These are phyloP conservation scores for Ophiocordyceps unilateralis DNA, from an alignment of 2,329 filamentous ascomycete species.

Conservation along the genomic window DNA sequence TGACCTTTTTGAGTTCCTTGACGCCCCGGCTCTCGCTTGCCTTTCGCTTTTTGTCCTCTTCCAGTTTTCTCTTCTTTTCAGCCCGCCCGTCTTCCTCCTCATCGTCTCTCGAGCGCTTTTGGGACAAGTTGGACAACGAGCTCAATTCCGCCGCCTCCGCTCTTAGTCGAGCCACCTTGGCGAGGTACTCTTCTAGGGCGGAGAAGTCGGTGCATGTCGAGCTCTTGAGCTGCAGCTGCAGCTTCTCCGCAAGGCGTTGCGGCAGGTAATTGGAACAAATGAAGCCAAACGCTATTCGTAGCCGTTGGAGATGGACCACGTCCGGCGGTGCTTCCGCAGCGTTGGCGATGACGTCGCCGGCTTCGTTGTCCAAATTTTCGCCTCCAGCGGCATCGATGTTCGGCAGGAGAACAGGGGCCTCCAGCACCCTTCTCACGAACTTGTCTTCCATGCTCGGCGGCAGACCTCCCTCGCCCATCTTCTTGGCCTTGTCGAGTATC, in stretches of 20 bases:
- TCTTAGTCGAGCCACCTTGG: conserved; percentile 47
- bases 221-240: conserved; percentile 24
- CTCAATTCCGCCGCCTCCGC: conserved; percentile 55
- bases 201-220: conserved; percentile 40
- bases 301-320: conserved; percentile 41
- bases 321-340: conserved; percentile 27
- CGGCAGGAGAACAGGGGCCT: conserved; percentile 56
- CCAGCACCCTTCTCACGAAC: conserved; percentile 60
- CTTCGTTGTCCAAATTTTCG: conserved; percentile 3
- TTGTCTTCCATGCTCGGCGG: conserved; percentile 72
- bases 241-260: conserved; percentile 18
- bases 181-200: conserved; percentile 53
- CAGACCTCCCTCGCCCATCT: conserved; percentile 46
- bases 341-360: conserved; percentile 10
- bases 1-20: conserved; percentile 71
- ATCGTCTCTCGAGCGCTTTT: conserved; percentile 50
- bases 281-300: conserved; percentile 47
- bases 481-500: conserved; percentile 53
- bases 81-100: conserved; percentile 46
- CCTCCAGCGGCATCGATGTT: conserved; percentile 20
- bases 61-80: conserved; percentile 71
- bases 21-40: conserved; percentile 57
- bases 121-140: conserved; percentile 50
- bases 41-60: conserved; percentile 80
- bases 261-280: conserved; percentile 45